phyloP scores from a whole-genome alignment of 2,329 filamentous ascomycete species.

The Ceratocystiopsis sp. region DNA sequence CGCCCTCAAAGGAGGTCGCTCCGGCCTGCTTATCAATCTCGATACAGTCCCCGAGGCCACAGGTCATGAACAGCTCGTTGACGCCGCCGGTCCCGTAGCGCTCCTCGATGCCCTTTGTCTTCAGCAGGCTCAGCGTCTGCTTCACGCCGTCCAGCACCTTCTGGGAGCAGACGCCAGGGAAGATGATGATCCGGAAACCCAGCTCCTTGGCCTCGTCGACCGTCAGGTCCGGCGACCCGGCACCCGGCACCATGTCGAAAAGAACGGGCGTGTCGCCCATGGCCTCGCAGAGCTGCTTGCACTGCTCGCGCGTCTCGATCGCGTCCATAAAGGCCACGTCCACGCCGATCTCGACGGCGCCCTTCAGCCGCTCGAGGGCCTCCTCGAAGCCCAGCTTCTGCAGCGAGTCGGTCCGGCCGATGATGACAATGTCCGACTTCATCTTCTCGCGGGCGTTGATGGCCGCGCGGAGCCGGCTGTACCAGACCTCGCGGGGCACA shows the following conservation, averaged over 20 bases:
- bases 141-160: conserved; percentile 20
- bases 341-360: conserved; percentile 30
- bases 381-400: conserved; percentile 34
- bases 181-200: conserved; percentile 43
- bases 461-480: conserved; percentile 16
- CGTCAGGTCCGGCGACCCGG: conserved; percentile 34
- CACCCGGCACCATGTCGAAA: conserved; percentile 40
- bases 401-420: conserved; percentile 39
- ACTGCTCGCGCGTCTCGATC: conserved; percentile 22
- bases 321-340: conserved; percentile 39
- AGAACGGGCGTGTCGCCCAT: conserved; percentile 23
- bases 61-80: conserved; percentile 31
- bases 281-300: conserved; percentile 17
- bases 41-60: conserved; percentile 32
- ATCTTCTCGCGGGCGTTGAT: conserved; percentile 19
- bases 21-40: conserved; percentile 22
- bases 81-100: conserved; percentile 12
- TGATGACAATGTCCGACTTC: conserved; percentile 35
- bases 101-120: conserved; percentile 17
- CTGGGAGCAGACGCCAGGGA: conserved; percentile 21
- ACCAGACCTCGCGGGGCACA: conserved; percentile 14
- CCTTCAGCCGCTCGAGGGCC: conserved; percentile 25
- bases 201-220: conserved; percentile 34
- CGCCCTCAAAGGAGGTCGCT: neutral
- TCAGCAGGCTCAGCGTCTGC: conserved; percentile 18